Evolutionary conservation across 345 rosid genomes (phyloP).

Genomic region (Syzygium jambos): DNA sequence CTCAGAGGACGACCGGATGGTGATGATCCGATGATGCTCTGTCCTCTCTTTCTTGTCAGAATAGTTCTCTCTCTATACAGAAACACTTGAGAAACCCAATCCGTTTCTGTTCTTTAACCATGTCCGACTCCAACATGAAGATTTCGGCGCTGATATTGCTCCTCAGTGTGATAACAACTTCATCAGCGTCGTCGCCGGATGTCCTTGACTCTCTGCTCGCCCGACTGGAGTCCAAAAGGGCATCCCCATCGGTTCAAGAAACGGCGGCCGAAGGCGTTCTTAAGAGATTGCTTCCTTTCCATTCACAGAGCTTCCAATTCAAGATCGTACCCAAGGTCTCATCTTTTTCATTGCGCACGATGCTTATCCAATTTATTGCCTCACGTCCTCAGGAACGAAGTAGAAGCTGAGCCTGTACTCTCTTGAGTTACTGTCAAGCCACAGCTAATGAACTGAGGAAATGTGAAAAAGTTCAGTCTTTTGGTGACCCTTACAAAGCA

Average conservation of each 20-base stretch:
- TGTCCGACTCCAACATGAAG: background rate
- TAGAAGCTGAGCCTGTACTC: background rate
- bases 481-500: background rate
- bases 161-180: background rate
- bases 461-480: background rate
- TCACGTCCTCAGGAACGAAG: background rate
- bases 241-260: slow-evolving; percentile 48
- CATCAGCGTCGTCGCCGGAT: slow-evolving; percentile 12
- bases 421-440: background rate
- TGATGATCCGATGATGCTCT: background rate
- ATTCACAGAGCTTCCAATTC: slow-evolving; percentile 54
- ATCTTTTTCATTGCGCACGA: background rate
- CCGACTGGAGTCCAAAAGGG: slow-evolving; percentile 56
- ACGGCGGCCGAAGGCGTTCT: slow-evolving; percentile 67
- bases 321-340: slow-evolving; percentile 61
- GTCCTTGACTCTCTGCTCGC: slow-evolving; percentile 30
- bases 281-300: slow-evolving; percentile 64
- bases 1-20: background rate
- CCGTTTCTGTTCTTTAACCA: background rate
- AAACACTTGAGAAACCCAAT: background rate
- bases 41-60: background rate
- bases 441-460: background rate
- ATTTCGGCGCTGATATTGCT: slow-evolving; percentile 8
- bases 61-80: background rate
- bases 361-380: background rate